Conservation (phyloP, 352 stramenopile genomes). For the Phytophthora macrochlamydospora region DNA sequence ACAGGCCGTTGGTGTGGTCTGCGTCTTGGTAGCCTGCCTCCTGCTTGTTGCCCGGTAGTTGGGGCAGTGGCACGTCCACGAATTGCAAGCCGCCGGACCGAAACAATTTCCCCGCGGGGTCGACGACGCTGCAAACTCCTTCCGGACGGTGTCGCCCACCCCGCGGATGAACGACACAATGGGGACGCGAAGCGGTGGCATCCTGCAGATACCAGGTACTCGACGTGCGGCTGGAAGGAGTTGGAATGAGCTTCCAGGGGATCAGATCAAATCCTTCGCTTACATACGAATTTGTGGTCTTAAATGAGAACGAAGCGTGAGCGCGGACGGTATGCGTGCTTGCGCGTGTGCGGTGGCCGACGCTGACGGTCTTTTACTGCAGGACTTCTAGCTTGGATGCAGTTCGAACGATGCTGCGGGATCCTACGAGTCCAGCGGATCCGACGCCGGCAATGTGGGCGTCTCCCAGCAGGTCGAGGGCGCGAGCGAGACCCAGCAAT, state of each 20-base stretch:
- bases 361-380: neutral
- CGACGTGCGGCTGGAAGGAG: conserved; percentile 2
- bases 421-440: neutral
- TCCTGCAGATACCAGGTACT: neutral
- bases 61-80: conserved; percentile 23
- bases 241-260: neutral
- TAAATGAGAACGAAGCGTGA: conserved; percentile 15
- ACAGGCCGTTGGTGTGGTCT: conserved; percentile 2
- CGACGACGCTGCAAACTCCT: conserved; percentile 11
- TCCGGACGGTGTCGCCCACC: conserved; percentile 17
- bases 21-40: conserved; percentile 14
- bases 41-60: conserved; percentile 27
- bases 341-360: no score
- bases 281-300: no score
- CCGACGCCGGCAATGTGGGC: conserved; percentile 32
- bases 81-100: conserved; percentile 20
- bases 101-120: conserved; percentile 23
- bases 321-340: conserved; percentile 12
- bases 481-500: conserved; percentile 51
- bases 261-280: no score
- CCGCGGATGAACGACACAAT: conserved; percentile 28
- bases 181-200: conserved; percentile 14
- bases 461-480: conserved; percentile 43
- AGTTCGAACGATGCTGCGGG: conserved; percentile 27
- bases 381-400: conserved; percentile 33